Percentiles rank a stretch among this genome's conserved stretches.
phyloP scores from a whole-genome alignment of 257 asterid species.

The Solanum neorickii region DNA sequence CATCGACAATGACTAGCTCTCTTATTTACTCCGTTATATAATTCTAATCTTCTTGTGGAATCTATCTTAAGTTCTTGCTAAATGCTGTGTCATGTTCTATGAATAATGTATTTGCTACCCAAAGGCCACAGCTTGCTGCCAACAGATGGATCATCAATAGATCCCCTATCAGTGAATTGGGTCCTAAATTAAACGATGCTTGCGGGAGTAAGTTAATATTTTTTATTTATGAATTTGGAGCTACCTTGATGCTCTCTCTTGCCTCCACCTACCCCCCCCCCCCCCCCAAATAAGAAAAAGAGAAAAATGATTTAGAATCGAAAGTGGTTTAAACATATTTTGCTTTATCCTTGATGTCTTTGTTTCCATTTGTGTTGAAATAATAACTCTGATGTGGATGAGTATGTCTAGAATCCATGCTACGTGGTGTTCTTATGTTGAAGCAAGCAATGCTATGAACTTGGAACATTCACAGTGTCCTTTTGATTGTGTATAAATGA shows the following conservation, averaged over 20 bases:
- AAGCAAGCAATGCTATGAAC: neutral
- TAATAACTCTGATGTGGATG: neutral
- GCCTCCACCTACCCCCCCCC: neutral
- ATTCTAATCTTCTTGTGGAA: neutral
- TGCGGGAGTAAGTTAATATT: conserved; percentile 22
- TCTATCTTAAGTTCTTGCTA: too few species aligned
- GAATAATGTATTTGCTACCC: too few species aligned
- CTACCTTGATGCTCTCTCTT: neutral
- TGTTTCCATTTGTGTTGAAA: neutral
- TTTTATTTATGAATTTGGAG: neutral
- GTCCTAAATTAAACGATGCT: too few species aligned
- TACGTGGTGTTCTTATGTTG: neutral
- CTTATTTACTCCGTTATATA: too few species aligned
- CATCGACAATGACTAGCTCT: too few species aligned
- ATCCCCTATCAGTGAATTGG: conserved; percentile 83
- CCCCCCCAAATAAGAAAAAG: neutral
- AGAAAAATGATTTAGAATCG: neutral
- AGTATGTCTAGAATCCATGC: neutral
- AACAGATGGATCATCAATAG: conserved; percentile 88
- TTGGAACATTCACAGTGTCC: neutral
- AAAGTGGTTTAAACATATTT: neutral
- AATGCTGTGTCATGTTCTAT: too few species aligned
- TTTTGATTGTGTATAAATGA: neutral
- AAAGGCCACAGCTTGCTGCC: conserved; percentile 41
- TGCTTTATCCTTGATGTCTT: neutral